Evolutionary conservation across 1,139 yeast species (phyloP), one percentile per base, ranked within the genome.

Genomic region (Kodamaea suecica): DNA sequence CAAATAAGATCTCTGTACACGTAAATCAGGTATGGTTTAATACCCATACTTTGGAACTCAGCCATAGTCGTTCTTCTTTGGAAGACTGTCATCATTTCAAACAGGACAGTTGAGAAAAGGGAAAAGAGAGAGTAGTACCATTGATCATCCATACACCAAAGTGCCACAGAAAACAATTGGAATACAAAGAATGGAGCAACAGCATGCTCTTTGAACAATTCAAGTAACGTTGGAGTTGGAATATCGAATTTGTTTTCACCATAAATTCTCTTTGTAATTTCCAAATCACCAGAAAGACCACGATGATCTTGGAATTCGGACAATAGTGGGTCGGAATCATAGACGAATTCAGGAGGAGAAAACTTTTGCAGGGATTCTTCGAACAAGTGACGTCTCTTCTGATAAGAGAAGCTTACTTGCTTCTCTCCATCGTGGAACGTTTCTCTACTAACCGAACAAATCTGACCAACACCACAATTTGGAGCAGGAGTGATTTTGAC

Each of bases 101-200:
- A 92, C 3, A 95, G 78, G 20, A 92, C 82, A 45, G 94, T 74
- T 95, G 92, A 90, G 59, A 94, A 82, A 45, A 92, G 70, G 20
- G 95, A 85, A 63, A 94, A 88, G 42, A 94, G 66, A 4, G 97
- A 88, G 55, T 84, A 85, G 62, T 90, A 90, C 97, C 97, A 92
- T 67, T 86, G 84, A 49, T 90, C 97, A 63, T 94, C 98, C 79
- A 92, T 77, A 54, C 87, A 76, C 97, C 97, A 94, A 44, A 94
- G 72, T 11, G 94, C 95, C 37, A 92, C 95, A 55, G 97, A 90
- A 59, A 92, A 92, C 41, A 92, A 75, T 66, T 92, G 99, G 67
- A 92, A 92, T 20, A 92, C 96, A 52, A 92, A 92, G 60, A 94
- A 86, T 8, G 99, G 99, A 9, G 98, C 97, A 31, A 94, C 95